Evolutionary conservation across 306 rosid genomes (phyloP), one percentile per base, ranked within the genome.

Genomic region (Dryas drummondii): DNA sequence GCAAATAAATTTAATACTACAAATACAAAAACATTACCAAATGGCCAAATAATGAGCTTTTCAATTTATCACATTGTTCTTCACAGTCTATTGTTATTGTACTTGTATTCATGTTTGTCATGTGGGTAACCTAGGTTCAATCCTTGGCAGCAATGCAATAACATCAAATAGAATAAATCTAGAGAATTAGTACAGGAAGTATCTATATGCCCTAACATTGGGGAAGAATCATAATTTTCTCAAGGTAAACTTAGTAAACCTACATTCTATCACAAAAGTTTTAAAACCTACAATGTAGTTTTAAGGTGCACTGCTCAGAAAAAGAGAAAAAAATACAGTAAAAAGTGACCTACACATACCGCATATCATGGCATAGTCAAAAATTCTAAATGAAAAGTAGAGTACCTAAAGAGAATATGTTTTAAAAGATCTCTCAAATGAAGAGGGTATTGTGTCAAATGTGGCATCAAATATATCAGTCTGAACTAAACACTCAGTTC

Each of bases 61-160:
- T 15, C 66, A 71, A 46, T 55, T 41, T 11, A 54, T 54, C 74
- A n/a, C 27, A 41, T 70, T 9, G n/a, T 17, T 70, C 12, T 53
- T 41, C n/a, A 19, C 22, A 14, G 46, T 61, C 10, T 1, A 37
- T 32, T 61, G 40, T 10, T 55, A 7, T 6, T 71, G 65, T 41
- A 56, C 51, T 54, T 42, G 32, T 44, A 53, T 54, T 41, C 17
- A 70, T 11, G 37, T 32, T 32, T 32, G 37, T 32, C 37, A 2
- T 32, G 37, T 32, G 37, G 37, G 2, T 1, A 32, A 32, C 37
- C 37, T 32, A 32, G 37, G 37, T 32, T 32, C 37, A 32, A 32
- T 32, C 37, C 37, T 32, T 32, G 37, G 37, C 37, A 32, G 37
- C 37, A 32, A 32, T 32, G 37, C 41, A 63, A 4, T 6, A 16